These are phyloP conservation scores for Moesziomyces globuligerus DNA, from an alignment of 1,284 basidiomycete genomes.

Conservation along the genomic window DNA sequence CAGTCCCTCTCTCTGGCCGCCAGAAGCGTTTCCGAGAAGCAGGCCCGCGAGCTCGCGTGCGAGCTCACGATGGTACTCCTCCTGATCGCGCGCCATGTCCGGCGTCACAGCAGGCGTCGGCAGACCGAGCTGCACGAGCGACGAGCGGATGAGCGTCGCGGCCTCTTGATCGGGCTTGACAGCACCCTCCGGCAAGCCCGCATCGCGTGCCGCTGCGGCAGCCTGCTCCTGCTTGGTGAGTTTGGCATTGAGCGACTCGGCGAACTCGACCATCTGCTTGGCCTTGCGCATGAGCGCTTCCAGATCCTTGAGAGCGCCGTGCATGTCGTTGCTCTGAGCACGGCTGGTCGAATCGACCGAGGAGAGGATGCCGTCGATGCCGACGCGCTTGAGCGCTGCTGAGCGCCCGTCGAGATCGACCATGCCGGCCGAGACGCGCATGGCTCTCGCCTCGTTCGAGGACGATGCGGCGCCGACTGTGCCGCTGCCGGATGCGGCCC, in stretches of 20 bases:
- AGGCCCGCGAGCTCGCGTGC: conserved; percentile 83
- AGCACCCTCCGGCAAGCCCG: conserved; percentile 21
- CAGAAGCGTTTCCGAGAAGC: conserved; percentile 71
- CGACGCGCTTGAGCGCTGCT: conserved; percentile 38
- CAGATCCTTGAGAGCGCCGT: conserved; percentile 84
- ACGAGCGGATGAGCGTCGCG: conserved; percentile 75
- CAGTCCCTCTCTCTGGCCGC: conserved; percentile 63
- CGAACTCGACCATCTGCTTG: conserved; percentile 87
- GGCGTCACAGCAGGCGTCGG: conserved; percentile 83
- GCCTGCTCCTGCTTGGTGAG: conserved; percentile 74
- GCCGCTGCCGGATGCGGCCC: conserved; percentile 69
- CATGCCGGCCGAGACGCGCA: conserved; percentile 30
- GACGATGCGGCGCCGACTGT: background rate
- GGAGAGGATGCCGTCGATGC: conserved; percentile 47
- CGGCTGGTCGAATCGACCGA: conserved; percentile 68
- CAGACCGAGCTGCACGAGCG: conserved; percentile 86
- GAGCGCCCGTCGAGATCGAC: conserved; percentile 50
- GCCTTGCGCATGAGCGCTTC: conserved; percentile 92
- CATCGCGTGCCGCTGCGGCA: conserved; percentile 30
- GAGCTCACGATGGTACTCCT: conserved; percentile 81
- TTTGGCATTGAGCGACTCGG: conserved; percentile 85
- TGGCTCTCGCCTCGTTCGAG: conserved; percentile 6
- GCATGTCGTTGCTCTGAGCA: conserved; percentile 77
- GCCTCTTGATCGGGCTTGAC: conserved; percentile 71
- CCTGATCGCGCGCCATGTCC: conserved; percentile 88